Evolutionary conservation across 768 basidiomycete species (phyloP).

Genomic region (Lyophyllum decastes): DNA sequence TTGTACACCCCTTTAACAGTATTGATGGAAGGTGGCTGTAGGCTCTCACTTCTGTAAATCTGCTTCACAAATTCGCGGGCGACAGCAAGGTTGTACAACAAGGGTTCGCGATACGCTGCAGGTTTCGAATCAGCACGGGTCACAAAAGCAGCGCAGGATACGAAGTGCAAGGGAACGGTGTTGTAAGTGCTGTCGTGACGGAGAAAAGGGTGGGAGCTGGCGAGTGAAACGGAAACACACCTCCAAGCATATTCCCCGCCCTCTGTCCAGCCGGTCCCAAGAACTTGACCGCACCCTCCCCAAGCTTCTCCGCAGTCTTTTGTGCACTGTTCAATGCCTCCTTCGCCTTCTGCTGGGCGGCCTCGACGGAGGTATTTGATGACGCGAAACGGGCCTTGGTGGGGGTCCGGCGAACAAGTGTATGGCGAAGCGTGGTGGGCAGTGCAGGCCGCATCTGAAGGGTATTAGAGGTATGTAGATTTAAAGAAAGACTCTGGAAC

Average conservation of each 20-base stretch:
- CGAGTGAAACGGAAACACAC: constrained; percentile 24
- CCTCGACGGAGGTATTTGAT: constrained; percentile 41
- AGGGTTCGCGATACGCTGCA: constrained; percentile 70
- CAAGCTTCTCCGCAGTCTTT: constrained; percentile 54
- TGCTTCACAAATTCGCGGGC: constrained; percentile 75
- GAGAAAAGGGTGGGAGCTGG: not conserved
- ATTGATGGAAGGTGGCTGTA: constrained; percentile 66
- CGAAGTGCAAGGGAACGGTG: constrained; percentile 12
- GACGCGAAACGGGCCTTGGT: constrained; percentile 34
- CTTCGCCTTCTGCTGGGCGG: constrained; percentile 70
- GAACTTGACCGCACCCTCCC: constrained; percentile 49
- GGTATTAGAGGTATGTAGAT: constrained; percentile 5
- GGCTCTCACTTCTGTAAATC: constrained; percentile 70
- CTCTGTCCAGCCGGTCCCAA: constrained; percentile 51
- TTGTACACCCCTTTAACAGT: constrained; percentile 61
- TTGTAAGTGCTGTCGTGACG: not conserved
- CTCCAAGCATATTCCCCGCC: constrained; percentile 55
- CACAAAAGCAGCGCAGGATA: not conserved
- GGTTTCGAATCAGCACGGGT: not conserved
- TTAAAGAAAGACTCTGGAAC: constrained; percentile 5
- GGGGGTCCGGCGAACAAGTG: constrained; percentile 23
- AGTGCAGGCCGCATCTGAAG: constrained; percentile 27
- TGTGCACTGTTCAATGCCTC: constrained; percentile 62
- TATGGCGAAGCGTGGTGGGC: constrained; percentile 29
- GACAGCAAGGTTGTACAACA: constrained; percentile 79